phyloP scores from a whole-genome alignment of 805 yeast genomes.

The Clavispora phyllophila region DNA sequence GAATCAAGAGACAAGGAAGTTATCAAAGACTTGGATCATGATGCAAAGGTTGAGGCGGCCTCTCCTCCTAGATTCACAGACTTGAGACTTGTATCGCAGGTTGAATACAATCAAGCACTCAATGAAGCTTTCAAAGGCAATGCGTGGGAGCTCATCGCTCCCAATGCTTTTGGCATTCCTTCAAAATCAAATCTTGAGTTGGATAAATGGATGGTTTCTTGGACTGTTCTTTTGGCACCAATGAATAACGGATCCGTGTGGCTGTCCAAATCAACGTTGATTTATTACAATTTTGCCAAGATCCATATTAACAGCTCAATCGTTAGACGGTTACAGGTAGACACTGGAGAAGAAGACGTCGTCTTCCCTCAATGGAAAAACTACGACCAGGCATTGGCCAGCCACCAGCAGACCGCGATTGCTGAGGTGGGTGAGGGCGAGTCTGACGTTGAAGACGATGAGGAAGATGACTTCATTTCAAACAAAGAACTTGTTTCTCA shows the following conservation, averaged over 20 bases:
- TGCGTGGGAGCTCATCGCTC: conserved; percentile 58
- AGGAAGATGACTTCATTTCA: conserved; percentile 23
- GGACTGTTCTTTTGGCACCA: conserved; percentile 67
- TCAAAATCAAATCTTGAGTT: conserved; percentile 61
- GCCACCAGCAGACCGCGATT: conserved; percentile 6
- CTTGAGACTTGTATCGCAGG: conserved; percentile 60
- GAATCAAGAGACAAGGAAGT: background rate
- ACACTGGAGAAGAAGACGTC: conserved; percentile 21
- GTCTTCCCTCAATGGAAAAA: conserved; percentile 32
- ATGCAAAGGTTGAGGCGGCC: background rate
- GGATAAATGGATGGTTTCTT: conserved; percentile 76
- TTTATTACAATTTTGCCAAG: conserved; percentile 70
- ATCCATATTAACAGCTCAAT: conserved; percentile 62
- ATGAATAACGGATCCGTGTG: conserved; percentile 51
- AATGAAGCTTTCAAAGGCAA: conserved; percentile 51
- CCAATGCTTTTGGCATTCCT: conserved; percentile 61
- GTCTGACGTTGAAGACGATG: conserved; percentile 16
- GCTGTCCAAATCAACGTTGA: conserved; percentile 65
- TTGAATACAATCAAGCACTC: conserved; percentile 62
- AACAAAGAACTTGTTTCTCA: conserved; percentile 28
- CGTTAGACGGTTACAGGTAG: conserved; percentile 36
- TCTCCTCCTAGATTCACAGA: conserved; percentile 31
- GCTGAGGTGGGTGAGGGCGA: conserved; percentile 15
- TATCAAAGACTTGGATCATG: background rate
- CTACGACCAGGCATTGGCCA: background rate